Evolutionary conservation across 176 grass and related monocot species (phyloP), one percentile per base, ranked within the genome.

Genomic region (Microstegium vimineum): DNA sequence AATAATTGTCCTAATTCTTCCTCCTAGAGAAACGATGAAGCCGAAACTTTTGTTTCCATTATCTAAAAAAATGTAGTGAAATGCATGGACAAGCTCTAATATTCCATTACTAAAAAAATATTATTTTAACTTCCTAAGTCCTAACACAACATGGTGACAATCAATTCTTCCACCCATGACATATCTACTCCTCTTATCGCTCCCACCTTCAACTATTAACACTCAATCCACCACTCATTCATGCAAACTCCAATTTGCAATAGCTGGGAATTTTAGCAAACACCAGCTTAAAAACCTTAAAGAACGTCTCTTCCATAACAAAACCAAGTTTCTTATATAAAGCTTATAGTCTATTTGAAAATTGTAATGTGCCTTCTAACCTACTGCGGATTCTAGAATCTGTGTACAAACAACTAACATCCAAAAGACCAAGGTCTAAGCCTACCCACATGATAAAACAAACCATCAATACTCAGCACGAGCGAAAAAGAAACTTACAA

Each of bases 361-460:
- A 42, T 16, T 20, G 32, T 35, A 26, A 46, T 15, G 7, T 26
- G 42, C 26, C 63, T 26, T 26, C 31, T 36, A 68, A 80, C 13
- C 43, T 68, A 51, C 20, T 36, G 51, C 1, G 4, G 10, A 68
- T 80, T 26, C 11, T 71, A 70, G n/a, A 81, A 70, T 31, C 47
- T 5, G 15, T 7, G 51, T 26, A 11, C 4, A 11, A 11, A 74
- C 1, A 83, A 66, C n/a, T 5, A 38, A 26, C 11, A 31, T n/a
- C 5, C n/a, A 83, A 74, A 47, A 27, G 4, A 10, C 5, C 22
- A 4, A 14, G 17, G 26, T 20, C 41, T 47, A 77, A 23, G 16
- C 51, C 16, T 82, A 38, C 42, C 46, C 71, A 89, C 26, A 76
- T 18, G 63, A 76, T 69, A 34, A 75, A 85, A 62, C 20, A 43